A percentile compares a stretch with the other conserved stretches of the same genome.
These are phyloP conservation scores for Aspergillus calidoustus DNA, from an alignment of 2,329 filamentous ascomycete genomes.

Conservation along the genomic window DNA sequence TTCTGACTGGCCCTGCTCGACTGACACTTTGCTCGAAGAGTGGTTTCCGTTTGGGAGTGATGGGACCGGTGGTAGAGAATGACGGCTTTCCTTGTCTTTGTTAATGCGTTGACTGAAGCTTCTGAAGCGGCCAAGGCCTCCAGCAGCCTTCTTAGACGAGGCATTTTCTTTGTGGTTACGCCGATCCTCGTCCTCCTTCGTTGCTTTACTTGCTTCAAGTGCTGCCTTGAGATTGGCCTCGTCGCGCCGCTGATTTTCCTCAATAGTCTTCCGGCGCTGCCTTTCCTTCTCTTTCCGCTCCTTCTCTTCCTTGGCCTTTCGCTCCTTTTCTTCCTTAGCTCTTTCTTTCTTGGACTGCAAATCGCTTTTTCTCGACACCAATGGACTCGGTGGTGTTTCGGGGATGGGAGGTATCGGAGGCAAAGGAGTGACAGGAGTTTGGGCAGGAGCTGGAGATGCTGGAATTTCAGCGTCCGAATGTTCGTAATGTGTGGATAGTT, in stretches of 20 bases:
- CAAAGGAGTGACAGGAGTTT: slow-evolving; percentile 23
- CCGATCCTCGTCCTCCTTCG: slow-evolving; percentile 60
- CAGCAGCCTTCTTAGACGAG: slow-evolving; percentile 47
- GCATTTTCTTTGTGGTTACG: slow-evolving; percentile 36
- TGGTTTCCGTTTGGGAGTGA: slow-evolving; percentile 27
- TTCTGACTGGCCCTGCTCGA: slow-evolving; percentile 19
- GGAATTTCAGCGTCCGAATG: slow-evolving; percentile 31
- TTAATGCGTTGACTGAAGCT: slow-evolving; percentile 75
- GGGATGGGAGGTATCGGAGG: slow-evolving; percentile 38
- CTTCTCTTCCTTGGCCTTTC: slow-evolving; percentile 57
- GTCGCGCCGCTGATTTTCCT: slow-evolving; percentile 59
- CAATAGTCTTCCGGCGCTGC: slow-evolving; percentile 61
- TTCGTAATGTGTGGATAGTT: slow-evolving; percentile 51
- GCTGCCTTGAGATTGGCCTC: slow-evolving; percentile 66
- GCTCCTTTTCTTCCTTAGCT: slow-evolving; percentile 61
- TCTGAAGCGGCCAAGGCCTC: slow-evolving; percentile 70
- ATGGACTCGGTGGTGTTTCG: slow-evolving; percentile 36
- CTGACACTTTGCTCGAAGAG: slow-evolving; percentile 13
- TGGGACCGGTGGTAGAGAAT: slow-evolving; percentile 33
- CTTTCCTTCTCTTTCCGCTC: slow-evolving; percentile 58
- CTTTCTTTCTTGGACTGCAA: slow-evolving; percentile 71
- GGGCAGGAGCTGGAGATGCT: slow-evolving; percentile 19
- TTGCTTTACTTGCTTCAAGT: slow-evolving; percentile 68
- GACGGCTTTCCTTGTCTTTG: slow-evolving; percentile 44
- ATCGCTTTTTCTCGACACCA: slow-evolving; percentile 64